phyloP scores from a whole-genome alignment of 768 basidiomycete genomes.

The Gymnopilus junonius region DNA sequence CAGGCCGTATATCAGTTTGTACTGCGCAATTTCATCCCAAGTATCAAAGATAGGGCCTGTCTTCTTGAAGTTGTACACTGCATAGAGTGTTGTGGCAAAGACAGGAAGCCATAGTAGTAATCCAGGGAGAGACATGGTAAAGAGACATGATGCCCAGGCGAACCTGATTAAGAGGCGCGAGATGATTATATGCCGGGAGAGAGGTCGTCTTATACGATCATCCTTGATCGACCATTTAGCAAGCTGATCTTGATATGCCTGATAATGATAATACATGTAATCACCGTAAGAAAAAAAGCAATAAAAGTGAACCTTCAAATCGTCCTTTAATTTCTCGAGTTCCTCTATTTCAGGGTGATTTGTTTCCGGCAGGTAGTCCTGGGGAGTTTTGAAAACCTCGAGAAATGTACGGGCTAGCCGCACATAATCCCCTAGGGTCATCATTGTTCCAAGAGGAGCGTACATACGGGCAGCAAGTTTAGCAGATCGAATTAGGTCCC shows the following conservation, averaged over 20 bases:
- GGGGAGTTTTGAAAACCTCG: conserved; percentile 67
- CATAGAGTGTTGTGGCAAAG: conserved; percentile 70
- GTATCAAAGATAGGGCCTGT: conserved; percentile 85
- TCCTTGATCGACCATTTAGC: conserved; percentile 76
- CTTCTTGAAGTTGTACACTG: conserved; percentile 77
- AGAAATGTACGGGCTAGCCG: conserved; percentile 76
- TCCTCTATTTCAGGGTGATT: conserved; percentile 28
- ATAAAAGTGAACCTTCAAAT: conserved; percentile 57
- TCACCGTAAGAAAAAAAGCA: not conserved
- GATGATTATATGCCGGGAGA: conserved; percentile 57
- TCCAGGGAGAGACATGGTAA: conserved; percentile 73
- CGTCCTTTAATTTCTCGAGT: conserved; percentile 42
- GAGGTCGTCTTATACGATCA: conserved; percentile 76
- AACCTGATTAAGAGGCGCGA: conserved; percentile 70
- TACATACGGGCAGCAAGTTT: conserved; percentile 84
- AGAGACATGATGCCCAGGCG: conserved; percentile 63
- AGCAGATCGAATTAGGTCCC: conserved; percentile 75
- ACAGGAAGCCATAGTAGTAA: conserved; percentile 84
- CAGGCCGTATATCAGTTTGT: conserved; percentile 85
- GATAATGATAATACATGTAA: not conserved
- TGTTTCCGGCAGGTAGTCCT: conserved; percentile 24
- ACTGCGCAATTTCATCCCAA: conserved; percentile 89
- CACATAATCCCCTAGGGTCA: conserved; percentile 86
- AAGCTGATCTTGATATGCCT: conserved; percentile 81
- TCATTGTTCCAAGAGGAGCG: conserved; percentile 83